A percentile compares a stretch with the other conserved stretches of the same genome.
phyloP scores from a whole-genome alignment of 495 filamentous ascomycete genomes.

The Penicillium nucicola region DNA sequence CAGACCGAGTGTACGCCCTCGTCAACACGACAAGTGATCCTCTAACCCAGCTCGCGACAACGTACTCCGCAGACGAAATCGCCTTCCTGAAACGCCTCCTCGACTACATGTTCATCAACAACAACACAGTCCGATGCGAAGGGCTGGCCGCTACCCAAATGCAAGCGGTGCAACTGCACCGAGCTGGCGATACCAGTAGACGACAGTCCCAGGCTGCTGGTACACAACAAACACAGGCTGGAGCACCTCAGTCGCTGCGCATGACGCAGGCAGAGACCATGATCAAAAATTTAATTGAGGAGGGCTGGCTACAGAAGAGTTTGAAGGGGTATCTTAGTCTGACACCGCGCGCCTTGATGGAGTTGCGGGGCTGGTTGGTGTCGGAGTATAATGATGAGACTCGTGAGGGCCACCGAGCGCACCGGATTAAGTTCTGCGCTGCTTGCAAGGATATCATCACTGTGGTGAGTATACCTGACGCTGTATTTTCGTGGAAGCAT shows the following conservation, averaged over 20 bases:
- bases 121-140: slow-evolving; percentile 74
- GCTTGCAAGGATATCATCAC: slow-evolving; percentile 92
- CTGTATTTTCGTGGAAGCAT: background rate
- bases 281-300: slow-evolving; percentile 64
- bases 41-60: slow-evolving; percentile 83
- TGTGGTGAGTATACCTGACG: slow-evolving; percentile 43
- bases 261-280: slow-evolving; percentile 73
- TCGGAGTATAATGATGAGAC: slow-evolving; percentile 79
- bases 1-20: slow-evolving; percentile 61
- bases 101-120: slow-evolving; percentile 86
- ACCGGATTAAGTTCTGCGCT: slow-evolving; percentile 81
- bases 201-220: slow-evolving; percentile 35
- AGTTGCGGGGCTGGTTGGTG: slow-evolving; percentile 76
- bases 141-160: slow-evolving; percentile 74
- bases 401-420: slow-evolving; percentile 32
- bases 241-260: slow-evolving; percentile 57
- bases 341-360: slow-evolving; percentile 73
- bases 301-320: slow-evolving; percentile 83
- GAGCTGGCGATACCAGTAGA: slow-evolving; percentile 25
- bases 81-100: slow-evolving; percentile 83
- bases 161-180: slow-evolving; percentile 58
- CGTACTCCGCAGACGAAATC: slow-evolving; percentile 78
- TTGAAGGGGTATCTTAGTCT: slow-evolving; percentile 69
- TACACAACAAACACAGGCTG: slow-evolving; percentile 36
- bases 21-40: slow-evolving; percentile 87